These are phyloP conservation scores for Brachypodium distachyon DNA, from an alignment of 202 grass and related monocot species.

Conservation along the genomic window DNA sequence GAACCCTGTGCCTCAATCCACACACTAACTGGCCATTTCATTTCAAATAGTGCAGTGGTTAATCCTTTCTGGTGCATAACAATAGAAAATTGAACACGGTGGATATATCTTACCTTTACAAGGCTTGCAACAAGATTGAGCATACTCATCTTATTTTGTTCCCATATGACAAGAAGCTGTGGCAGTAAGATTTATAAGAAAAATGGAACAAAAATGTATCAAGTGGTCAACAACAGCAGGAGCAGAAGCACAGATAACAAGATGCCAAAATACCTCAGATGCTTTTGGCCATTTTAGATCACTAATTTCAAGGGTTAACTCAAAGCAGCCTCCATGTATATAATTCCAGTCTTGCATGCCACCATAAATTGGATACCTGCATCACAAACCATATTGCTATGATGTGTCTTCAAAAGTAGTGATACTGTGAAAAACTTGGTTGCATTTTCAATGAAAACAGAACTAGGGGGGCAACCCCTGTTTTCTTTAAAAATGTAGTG, in stretches of 20 bases:
- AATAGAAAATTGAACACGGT: neutral
- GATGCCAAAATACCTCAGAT: conserved; percentile 53
- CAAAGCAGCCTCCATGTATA: conserved; percentile 94
- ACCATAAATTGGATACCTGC: conserved; percentile 98
- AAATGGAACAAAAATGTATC: neutral
- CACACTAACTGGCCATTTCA: neutral
- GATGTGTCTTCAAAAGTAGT: neutral
- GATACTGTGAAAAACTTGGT: no score
- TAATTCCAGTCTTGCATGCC: conserved; percentile 99
- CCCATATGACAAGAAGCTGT: conserved; percentile 81
- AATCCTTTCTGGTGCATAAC: neutral
- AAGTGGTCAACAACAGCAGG: neutral
- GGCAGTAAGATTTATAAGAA: conserved; percentile 2
- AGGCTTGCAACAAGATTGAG: conserved; percentile 89
- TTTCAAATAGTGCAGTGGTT: neutral
- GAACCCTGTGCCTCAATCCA: neutral
- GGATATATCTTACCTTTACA: conserved; percentile 53
- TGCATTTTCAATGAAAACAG: no score
- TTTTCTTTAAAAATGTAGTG: no score
- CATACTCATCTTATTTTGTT: conserved; percentile 95
- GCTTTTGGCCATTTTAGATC: conserved; percentile 91
- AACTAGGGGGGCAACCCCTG: no score
- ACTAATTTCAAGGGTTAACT: conserved; percentile 97
- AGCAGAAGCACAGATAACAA: neutral
- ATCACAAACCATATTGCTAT: conserved; percentile 7